phyloP scores from a whole-genome alignment of 2,329 filamentous ascomycete genomes.

The Thyridium curvatum region DNA sequence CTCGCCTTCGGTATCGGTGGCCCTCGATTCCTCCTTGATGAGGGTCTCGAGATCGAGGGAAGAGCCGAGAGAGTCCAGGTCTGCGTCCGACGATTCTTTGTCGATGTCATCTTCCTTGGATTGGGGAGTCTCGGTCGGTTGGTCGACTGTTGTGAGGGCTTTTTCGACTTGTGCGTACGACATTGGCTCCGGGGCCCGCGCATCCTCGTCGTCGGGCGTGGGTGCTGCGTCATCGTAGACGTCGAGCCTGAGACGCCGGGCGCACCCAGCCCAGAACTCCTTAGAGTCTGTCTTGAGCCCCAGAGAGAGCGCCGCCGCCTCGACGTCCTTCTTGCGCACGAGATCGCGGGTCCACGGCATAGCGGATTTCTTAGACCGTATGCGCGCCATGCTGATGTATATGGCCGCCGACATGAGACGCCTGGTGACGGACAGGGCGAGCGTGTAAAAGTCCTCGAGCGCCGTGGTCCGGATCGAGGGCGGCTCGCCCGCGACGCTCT shows the following conservation, averaged over 20 bases:
- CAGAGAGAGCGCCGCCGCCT: constrained; percentile 41
- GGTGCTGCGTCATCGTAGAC: constrained; percentile 30
- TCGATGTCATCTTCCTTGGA: constrained; percentile 1
- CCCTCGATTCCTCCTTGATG: not conserved
- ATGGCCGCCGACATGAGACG: constrained; percentile 64
- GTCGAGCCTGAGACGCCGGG: constrained; percentile 42
- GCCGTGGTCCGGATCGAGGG: constrained; percentile 71
- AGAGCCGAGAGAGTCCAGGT: not conserved
- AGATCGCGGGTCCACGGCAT: constrained; percentile 18
- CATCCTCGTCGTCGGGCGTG: constrained; percentile 11
- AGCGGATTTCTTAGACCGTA: constrained; percentile 41
- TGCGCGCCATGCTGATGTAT: constrained; percentile 63
- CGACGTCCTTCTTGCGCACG: constrained; percentile 38
- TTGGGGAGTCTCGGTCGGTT: not conserved
- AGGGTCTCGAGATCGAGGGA: too few species aligned
- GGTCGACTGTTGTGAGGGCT: constrained; percentile 15
- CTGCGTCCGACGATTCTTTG: not conserved
- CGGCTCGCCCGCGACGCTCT: constrained; percentile 46
- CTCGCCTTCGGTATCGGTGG: constrained; percentile 1
- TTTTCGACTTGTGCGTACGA: constrained; percentile 37
- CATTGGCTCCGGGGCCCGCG: constrained; percentile 23
- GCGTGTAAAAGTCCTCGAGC: constrained; percentile 66
- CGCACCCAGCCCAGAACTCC: constrained; percentile 40
- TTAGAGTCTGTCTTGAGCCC: constrained; percentile 29
- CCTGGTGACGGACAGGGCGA: constrained; percentile 62